Evolutionary conservation across 805 yeast genomes (phyloP).

Genomic region (Zygosaccharomyces bisporus): DNA sequence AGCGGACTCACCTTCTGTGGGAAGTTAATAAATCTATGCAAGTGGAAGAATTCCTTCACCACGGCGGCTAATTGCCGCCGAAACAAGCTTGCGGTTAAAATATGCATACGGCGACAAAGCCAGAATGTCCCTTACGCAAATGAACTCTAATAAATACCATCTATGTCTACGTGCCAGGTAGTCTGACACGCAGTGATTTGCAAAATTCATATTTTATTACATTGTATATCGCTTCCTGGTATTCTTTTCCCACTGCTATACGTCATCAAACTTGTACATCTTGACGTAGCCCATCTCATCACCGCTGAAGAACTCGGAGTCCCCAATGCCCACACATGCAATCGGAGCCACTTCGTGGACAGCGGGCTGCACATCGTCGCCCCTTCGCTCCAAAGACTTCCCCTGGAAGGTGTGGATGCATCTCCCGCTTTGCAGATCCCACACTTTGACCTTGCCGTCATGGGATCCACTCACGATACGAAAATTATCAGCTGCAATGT

Average conservation of each 20-base stretch:
- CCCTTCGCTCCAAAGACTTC: constrained; percentile 19
- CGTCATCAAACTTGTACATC: constrained; percentile 64
- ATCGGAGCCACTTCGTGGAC: constrained; percentile 29
- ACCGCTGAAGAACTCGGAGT: constrained; percentile 85
- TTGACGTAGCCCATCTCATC: constrained; percentile 85
- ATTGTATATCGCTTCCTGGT: background rate
- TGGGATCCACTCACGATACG: constrained; percentile 93
- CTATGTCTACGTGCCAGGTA: too few relatives aligned
- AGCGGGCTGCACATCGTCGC: background rate
- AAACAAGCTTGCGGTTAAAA: too few relatives aligned
- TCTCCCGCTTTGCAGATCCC: constrained; percentile 94
- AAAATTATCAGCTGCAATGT: constrained; percentile 92
- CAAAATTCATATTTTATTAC: too few relatives aligned
- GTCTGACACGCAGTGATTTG: too few relatives aligned
- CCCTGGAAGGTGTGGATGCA: constrained; percentile 92
- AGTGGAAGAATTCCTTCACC: too few relatives aligned
- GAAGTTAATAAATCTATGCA: too few relatives aligned
- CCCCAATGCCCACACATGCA: constrained; percentile 80
- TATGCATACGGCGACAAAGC: too few relatives aligned
- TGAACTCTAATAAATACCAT: too few relatives aligned
- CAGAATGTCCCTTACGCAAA: too few relatives aligned
- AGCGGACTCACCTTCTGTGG: too few relatives aligned
- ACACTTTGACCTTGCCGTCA: constrained; percentile 83
- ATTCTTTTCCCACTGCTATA: background rate
- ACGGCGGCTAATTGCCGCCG: too few relatives aligned